phyloP scores from a whole-genome alignment of 164 flowering plant species.

The Aristolochia contorta region DNA sequence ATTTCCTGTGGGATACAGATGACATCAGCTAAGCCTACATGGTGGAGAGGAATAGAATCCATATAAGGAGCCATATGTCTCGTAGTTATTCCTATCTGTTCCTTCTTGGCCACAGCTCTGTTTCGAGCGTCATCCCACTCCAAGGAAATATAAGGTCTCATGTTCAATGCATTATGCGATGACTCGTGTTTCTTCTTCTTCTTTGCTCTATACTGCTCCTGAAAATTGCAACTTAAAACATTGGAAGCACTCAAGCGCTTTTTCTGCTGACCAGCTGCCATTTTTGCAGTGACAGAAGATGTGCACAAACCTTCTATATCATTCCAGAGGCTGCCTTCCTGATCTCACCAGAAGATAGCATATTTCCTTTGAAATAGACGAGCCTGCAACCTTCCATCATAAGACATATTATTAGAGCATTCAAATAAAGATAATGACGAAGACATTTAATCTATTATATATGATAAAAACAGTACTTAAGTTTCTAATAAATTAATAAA shows the following conservation, averaged over 20 bases:
- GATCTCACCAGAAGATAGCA: neutral
- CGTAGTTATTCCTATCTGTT: conserved; percentile 58
- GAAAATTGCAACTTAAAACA: conserved; percentile 29
- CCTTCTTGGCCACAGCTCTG: conserved; percentile 58
- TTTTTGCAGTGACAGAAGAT: conserved; percentile 16
- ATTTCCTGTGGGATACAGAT: conserved; percentile 47
- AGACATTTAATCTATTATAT: too few species aligned
- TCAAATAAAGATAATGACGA: too few species aligned
- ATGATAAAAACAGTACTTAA: too few species aligned
- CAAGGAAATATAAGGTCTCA: conserved; percentile 47
- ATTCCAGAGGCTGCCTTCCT: neutral
- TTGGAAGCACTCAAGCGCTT: conserved; percentile 43
- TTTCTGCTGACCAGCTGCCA: conserved; percentile 75
- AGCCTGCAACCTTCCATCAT: conserved; percentile 1
- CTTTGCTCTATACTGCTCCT: conserved; percentile 34
- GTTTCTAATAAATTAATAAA: too few species aligned
- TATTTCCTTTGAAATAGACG: neutral
- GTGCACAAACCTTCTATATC: neutral
- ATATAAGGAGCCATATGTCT: conserved; percentile 53
- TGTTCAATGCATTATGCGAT: conserved; percentile 20
- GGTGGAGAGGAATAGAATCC: conserved; percentile 23
- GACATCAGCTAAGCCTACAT: conserved; percentile 52
- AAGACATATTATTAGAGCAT: neutral
- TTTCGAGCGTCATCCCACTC: conserved; percentile 55
- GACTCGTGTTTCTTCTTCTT: conserved; percentile 34